Conservation (phyloP, 345 rosid genomes). For the Cardamine occulta region DNA sequence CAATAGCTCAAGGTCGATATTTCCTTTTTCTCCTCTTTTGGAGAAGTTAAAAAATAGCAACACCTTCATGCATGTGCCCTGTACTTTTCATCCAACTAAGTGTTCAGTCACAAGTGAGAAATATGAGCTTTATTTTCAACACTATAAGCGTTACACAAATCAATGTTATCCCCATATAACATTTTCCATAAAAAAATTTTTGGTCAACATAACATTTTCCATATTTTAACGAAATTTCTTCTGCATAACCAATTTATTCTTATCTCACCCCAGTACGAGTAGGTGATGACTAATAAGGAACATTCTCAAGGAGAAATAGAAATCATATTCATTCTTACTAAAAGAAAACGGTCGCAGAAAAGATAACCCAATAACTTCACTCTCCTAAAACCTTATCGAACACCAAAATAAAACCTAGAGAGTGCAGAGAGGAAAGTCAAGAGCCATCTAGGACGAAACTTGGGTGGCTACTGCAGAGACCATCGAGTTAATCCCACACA, state of each 20-base stretch:
- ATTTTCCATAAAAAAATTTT: neutral
- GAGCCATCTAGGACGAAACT: constrained; percentile 37
- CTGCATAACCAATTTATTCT: neutral
- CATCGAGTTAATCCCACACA: constrained; percentile 86
- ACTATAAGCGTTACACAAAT: neutral
- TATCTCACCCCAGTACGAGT: neutral
- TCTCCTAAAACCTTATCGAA: constrained; percentile 1
- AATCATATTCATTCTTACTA: neutral
- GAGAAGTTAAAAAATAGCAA: neutral
- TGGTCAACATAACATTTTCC: neutral
- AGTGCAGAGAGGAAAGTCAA: neutral
- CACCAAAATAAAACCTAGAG: neutral
- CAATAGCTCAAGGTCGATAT: no score
- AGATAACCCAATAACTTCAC: neutral
- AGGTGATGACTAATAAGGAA: neutral
- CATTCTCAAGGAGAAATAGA: neutral
- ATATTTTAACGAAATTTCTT: neutral
- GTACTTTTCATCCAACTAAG: neutral
- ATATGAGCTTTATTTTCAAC: neutral
- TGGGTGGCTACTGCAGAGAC: constrained; percentile 79
- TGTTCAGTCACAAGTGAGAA: neutral
- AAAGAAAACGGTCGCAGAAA: neutral
- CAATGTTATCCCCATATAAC: neutral
- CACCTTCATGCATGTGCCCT: neutral
- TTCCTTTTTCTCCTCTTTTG: neutral